Evolutionary conservation across 2,329 filamentous ascomycete genomes (phyloP).

Genomic region (Cytospora piceae): DNA sequence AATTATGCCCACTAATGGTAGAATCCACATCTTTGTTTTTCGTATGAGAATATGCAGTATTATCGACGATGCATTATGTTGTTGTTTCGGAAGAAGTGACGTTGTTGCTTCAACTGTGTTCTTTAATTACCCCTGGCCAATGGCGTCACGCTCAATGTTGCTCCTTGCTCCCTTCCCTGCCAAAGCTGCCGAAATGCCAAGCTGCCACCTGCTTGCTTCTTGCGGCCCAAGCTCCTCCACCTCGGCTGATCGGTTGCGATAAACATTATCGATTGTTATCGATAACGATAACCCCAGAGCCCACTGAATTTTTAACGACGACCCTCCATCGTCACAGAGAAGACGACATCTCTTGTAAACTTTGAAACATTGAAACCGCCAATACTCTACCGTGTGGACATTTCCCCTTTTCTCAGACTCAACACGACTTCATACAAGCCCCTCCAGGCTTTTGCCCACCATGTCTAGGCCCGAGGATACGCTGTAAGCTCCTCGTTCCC

Average conservation of each 20-base stretch:
- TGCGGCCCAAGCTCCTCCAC: not conserved
- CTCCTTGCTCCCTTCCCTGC: slow-evolving; percentile 23
- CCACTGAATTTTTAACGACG: slow-evolving; percentile 28
- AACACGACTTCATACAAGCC: slow-evolving; percentile 7
- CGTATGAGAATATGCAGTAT: not conserved
- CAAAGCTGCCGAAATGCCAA: not conserved
- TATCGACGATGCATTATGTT: slow-evolving; percentile 11
- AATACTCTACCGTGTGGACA: not conserved
- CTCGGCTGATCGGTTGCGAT: slow-evolving; percentile 4
- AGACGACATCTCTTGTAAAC: not conserved
- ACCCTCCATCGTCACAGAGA: not conserved
- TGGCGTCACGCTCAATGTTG: slow-evolving; percentile 24
- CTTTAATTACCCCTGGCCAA: slow-evolving; percentile 20
- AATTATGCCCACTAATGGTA: slow-evolving; percentile 87
- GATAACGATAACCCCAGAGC: slow-evolving; percentile 18
- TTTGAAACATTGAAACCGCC: not conserved
- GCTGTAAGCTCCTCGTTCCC: slow-evolving; percentile 61
- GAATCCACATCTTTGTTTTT: slow-evolving; percentile 78
- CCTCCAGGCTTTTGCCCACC: slow-evolving; percentile 41
- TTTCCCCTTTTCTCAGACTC: slow-evolving; percentile 21
- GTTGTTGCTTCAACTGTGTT: slow-evolving; percentile 24
- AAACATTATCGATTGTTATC: slow-evolving; percentile 10
- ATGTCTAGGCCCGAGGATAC: slow-evolving; percentile 99
- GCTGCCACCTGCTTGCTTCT: not conserved
- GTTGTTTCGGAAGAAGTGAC: slow-evolving; percentile 15